Conservation (phyloP, 208 protist species). For the Novymonas esmeraldas region DNA sequence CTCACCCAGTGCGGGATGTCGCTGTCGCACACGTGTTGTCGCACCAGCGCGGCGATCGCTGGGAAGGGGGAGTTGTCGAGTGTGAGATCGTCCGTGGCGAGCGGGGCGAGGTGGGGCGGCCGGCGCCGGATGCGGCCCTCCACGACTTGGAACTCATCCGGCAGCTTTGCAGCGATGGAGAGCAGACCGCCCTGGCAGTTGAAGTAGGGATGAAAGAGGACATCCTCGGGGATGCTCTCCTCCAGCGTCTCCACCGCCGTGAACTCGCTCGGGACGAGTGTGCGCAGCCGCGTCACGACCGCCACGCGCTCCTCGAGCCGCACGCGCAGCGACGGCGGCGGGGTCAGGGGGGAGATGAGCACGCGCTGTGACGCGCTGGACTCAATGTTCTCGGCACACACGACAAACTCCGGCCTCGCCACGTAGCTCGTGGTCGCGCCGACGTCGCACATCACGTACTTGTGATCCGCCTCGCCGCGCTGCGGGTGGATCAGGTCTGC, state of each 20-base stretch:
- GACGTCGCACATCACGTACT: slow-evolving; percentile 87
- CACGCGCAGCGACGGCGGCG: slow-evolving; percentile 81
- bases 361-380: slow-evolving; percentile 41
- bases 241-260: slow-evolving; percentile 68
- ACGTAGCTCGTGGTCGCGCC: slow-evolving; percentile 75
- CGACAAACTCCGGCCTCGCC: slow-evolving; percentile 73
- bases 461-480: slow-evolving; percentile 73
- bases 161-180: slow-evolving; percentile 82
- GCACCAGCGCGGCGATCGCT: slow-evolving; percentile 58
- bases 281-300: slow-evolving; percentile 76
- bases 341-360: slow-evolving; percentile 40
- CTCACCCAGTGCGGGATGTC: slow-evolving; percentile 85
- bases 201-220: slow-evolving; percentile 91
- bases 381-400: slow-evolving; percentile 72
- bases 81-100: slow-evolving; percentile 74
- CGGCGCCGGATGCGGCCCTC: slow-evolving; percentile 68
- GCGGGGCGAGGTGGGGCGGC: slow-evolving; percentile 69
- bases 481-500: slow-evolving; percentile 76
- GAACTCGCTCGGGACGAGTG: slow-evolving; percentile 71
- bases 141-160: slow-evolving; percentile 86
- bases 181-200: slow-evolving; percentile 88
- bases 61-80: slow-evolving; percentile 73
- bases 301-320: slow-evolving; percentile 81
- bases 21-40: slow-evolving; percentile 58
- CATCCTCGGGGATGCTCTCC: slow-evolving; percentile 76